These are phyloP conservation scores for Glarea lozoyensis DNA, from an alignment of 495 filamentous ascomycete species.

Conservation along the genomic window DNA sequence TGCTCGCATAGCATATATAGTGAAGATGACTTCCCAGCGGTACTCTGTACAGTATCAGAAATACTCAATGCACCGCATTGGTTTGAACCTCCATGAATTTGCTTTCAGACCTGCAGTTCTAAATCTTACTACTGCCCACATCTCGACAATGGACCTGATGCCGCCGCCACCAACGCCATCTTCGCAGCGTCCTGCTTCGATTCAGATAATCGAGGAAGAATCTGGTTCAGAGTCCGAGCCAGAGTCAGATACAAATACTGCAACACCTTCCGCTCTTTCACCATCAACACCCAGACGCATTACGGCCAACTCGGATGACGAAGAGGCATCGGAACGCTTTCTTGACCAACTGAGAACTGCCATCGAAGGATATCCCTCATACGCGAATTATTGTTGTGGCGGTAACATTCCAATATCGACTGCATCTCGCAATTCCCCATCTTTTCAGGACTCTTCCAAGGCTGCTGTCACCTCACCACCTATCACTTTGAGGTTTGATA, in stretches of 20 bases:
- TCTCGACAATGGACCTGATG: background rate
- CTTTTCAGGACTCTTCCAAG: background rate
- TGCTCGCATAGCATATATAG: background rate
- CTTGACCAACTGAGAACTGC: conserved; percentile 5
- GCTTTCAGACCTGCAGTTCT: too few species aligned
- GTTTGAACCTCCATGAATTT: too few species aligned
- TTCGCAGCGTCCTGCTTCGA: too few species aligned
- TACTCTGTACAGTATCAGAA: too few species aligned
- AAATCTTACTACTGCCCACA: background rate
- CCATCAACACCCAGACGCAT: background rate
- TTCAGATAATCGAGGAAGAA: background rate
- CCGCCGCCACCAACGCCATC: conserved; percentile 1
- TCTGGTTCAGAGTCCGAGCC: background rate
- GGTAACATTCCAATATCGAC: conserved; percentile 4
- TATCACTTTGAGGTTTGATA: conserved; percentile 4
- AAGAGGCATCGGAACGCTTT: background rate
- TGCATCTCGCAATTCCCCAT: background rate
- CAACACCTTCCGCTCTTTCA: background rate
- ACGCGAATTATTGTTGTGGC: conserved; percentile 2
- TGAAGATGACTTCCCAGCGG: conserved; percentile 3
- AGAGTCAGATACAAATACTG: background rate
- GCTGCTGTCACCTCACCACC: background rate
- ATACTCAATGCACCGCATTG: background rate
- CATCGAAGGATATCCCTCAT: background rate
- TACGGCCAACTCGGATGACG: background rate